Evolutionary conservation across 2,329 filamentous ascomycete genomes (phyloP), one percentile per base, ranked within the genome.

Genomic region (Massarina eburnea): DNA sequence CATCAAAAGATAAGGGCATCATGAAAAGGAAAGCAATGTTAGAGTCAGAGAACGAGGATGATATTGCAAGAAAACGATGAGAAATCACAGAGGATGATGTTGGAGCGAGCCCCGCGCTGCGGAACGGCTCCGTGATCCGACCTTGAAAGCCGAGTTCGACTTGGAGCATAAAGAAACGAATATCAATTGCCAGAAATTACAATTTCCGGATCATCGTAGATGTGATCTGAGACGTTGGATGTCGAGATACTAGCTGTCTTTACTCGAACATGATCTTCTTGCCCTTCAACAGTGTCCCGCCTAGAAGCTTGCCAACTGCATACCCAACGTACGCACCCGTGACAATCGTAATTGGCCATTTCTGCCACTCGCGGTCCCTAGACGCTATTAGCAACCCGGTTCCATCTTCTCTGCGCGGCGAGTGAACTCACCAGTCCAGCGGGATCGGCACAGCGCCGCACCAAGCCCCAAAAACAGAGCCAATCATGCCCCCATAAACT

Each of bases 321-420:
- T 88, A 91, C 1, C 94, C 94, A 5, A 82, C 72, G 70, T 95
- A 97, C 15, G 88, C 78, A 2, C 94, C 94, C 2, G 82, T 84
- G 4, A 97, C 73, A 47, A 99, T 88, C 0, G 94, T 99, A 38
- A 97, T 86, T 0, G 94, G 94, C 88, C 92, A 99, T 70, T 86
- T 89, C 80, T 99, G 94, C 94, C 94, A 99, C 59, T 95, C 91
- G n/a, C 94, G 84, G 69, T 99, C 94, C 80, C 78, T 80, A 52
- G 3, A 27, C 24, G 15, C n/a, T 12, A 43, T 59, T 50, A 56
- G 51, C 44, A 46, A 18, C 32, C 6, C 3, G 19, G 20, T 26
- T 15, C 21, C 6, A 12, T 20, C 26, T 18, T 37, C n/a, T 8
- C 22, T 12, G 8, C 17, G n/a, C 24, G n/a, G 36, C 32, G 18